Percentiles rank a stretch among this genome's conserved stretches.
phyloP scores from a whole-genome alignment of 192 early-diverging fungal genomes.

The Coemansia sp. region DNA sequence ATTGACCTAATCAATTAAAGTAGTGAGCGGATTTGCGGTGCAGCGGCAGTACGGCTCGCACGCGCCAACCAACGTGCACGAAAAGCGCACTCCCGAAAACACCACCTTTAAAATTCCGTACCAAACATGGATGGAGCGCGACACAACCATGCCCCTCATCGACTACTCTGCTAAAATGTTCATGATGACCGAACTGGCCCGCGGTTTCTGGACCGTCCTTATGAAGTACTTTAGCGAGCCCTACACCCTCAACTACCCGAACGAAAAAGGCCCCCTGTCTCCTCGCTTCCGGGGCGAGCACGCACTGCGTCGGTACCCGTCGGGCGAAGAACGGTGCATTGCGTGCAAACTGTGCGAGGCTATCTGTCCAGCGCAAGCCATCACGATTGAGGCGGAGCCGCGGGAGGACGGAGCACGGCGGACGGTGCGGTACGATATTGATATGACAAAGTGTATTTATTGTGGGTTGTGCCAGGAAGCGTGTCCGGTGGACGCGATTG shows the following conservation, averaged over 20 bases:
- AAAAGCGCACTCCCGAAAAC: slow-evolving; percentile 35
- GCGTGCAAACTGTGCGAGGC: slow-evolving; percentile 98
- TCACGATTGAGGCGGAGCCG: slow-evolving; percentile 96
- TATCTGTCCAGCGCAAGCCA: slow-evolving; percentile 96
- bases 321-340: slow-evolving; percentile 97
- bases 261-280: slow-evolving; percentile 90
- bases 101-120: slow-evolving; percentile 36
- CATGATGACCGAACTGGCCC: slow-evolving; percentile 86
- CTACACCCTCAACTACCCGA: slow-evolving; percentile 95
- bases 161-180: slow-evolving; percentile 73
- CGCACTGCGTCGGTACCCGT: slow-evolving; percentile 90
- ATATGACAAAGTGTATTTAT: slow-evolving; percentile 98
- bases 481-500: slow-evolving; percentile 97
- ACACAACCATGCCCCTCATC: slow-evolving; percentile 49
- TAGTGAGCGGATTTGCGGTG: background rate
- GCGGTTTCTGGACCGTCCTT: slow-evolving; percentile 88
- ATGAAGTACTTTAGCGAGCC: slow-evolving; percentile 94
- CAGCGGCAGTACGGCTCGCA: slow-evolving; percentile 39
- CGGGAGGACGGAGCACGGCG: slow-evolving; percentile 91
- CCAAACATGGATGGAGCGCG: slow-evolving; percentile 50
- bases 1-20: background rate
- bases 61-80: slow-evolving; percentile 39
- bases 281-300: slow-evolving; percentile 97
- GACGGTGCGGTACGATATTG: slow-evolving; percentile 97
- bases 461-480: slow-evolving; percentile 98